These are phyloP conservation scores for Papiliotrema nemorosa DNA, from an alignment of 1,284 basidiomycete species.

Conservation along the genomic window DNA sequence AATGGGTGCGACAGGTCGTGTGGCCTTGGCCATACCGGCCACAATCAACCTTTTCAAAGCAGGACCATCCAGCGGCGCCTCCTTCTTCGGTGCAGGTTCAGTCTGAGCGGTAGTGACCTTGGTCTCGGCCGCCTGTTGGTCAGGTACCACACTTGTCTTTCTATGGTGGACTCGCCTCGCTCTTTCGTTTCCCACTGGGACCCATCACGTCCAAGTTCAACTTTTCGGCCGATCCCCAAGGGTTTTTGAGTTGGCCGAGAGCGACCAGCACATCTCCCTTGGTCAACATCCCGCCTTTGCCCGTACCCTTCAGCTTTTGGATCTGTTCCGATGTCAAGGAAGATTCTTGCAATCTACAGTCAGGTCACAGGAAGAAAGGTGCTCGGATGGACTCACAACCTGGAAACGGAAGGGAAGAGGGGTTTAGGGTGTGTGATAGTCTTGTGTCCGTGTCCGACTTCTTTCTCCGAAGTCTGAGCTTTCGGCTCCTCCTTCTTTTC, in stretches of 20 bases:
- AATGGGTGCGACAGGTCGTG: conserved; percentile 55
- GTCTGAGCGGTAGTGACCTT: too few relatives aligned
- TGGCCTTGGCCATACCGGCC: conserved; percentile 62
- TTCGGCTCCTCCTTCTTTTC: conserved; percentile 7
- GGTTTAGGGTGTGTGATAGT: conserved; percentile 38
- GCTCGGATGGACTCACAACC: conserved; percentile 44
- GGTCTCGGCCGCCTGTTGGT: conserved; percentile 16
- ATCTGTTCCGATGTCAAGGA: conserved; percentile 47
- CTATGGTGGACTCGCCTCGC: conserved; percentile 25
- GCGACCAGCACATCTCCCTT: conserved; percentile 82
- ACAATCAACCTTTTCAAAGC: conserved; percentile 69
- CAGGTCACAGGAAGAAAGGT: background rate
- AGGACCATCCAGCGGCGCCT: conserved; percentile 62
- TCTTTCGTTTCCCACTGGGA: conserved; percentile 34
- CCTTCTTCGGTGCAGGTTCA: conserved; percentile 20
- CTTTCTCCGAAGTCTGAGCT: conserved; percentile 9
- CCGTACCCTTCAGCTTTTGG: conserved; percentile 59
- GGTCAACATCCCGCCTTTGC: conserved; percentile 81
- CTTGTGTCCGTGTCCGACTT: conserved; percentile 26
- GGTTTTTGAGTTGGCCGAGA: conserved; percentile 61
- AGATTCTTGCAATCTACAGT: conserved; percentile 41
- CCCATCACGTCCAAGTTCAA: conserved; percentile 53
- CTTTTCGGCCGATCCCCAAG: conserved; percentile 71
- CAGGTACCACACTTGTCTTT: conserved; percentile 11
- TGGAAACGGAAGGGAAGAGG: conserved; percentile 43